phyloP scores from a whole-genome alignment of 805 yeast genomes.

The Vanderwaltozyma tropicalis region DNA sequence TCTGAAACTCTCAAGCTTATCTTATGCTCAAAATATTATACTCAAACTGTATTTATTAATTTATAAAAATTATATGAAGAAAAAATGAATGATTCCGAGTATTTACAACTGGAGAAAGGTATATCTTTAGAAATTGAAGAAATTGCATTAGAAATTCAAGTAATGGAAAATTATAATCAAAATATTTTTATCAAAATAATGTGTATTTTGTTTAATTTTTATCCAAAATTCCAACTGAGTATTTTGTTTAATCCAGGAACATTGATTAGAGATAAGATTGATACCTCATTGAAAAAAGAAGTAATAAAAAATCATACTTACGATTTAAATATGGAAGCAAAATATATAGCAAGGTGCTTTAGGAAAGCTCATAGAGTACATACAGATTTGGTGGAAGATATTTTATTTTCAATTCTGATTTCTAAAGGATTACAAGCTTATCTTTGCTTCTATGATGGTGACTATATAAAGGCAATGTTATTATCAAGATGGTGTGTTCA shows the following conservation, averaged over 20 bases:
- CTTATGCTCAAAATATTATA: too few species aligned
- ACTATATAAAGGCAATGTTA: slow-evolving; percentile 9
- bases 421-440: slow-evolving; percentile 5
- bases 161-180: not conserved
- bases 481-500: slow-evolving; percentile 16
- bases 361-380: slow-evolving; percentile 2
- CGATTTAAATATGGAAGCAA: slow-evolving; percentile 14
- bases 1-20: too few species aligned
- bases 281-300: slow-evolving; percentile 4
- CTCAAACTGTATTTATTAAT: too few species aligned
- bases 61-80: too few species aligned
- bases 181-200: not conserved
- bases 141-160: not conserved
- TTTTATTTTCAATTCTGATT: slow-evolving; percentile 3
- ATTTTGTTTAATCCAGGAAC: slow-evolving; percentile 74
- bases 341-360: slow-evolving; percentile 9
- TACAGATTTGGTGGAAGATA: not conserved
- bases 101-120: not conserved
- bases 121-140: not conserved
- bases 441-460: slow-evolving; percentile 6
- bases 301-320: slow-evolving; percentile 12
- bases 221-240: slow-evolving; percentile 30
- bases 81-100: not conserved
- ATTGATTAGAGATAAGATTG: slow-evolving; percentile 45
- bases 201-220: not conserved